These are phyloP conservation scores for Medicago ruthenica DNA, from an alignment of 306 rosid species.

Conservation along the genomic window DNA sequence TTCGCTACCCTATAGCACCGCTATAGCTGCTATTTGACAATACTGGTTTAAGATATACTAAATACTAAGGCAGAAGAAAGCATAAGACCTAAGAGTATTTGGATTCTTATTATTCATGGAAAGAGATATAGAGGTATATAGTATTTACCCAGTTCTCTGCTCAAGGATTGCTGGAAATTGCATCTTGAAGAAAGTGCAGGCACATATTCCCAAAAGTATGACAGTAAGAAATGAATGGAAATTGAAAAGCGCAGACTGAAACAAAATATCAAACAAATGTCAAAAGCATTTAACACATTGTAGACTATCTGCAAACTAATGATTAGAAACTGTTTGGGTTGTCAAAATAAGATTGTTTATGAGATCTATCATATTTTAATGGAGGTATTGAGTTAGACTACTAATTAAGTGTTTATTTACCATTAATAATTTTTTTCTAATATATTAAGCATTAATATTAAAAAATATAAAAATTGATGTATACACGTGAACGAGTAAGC, in stretches of 20 bases:
- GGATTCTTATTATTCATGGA: not conserved
- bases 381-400: too few relatives aligned
- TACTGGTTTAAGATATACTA: not conserved
- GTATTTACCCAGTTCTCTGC: constrained; percentile 55
- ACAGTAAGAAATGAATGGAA: constrained; percentile 61
- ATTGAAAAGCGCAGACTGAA: constrained; percentile 63
- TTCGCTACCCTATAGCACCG: not conserved
- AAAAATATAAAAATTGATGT: too few relatives aligned
- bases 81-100: not conserved
- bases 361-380: too few relatives aligned
- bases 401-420: too few relatives aligned
- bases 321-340: too few relatives aligned
- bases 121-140: not conserved
- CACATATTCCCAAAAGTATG: constrained; percentile 56
- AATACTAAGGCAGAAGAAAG: not conserved
- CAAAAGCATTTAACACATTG: constrained; percentile 11
- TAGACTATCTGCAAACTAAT: not conserved
- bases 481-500: too few relatives aligned
- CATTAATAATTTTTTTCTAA: too few relatives aligned
- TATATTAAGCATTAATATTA: too few relatives aligned
- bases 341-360: too few relatives aligned
- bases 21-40: not conserved
- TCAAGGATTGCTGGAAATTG: constrained; percentile 62
- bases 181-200: constrained; percentile 61
- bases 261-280: constrained; percentile 39